phyloP scores from a whole-genome alignment of 164 flowering plant species.

The Vitis labrusca region DNA sequence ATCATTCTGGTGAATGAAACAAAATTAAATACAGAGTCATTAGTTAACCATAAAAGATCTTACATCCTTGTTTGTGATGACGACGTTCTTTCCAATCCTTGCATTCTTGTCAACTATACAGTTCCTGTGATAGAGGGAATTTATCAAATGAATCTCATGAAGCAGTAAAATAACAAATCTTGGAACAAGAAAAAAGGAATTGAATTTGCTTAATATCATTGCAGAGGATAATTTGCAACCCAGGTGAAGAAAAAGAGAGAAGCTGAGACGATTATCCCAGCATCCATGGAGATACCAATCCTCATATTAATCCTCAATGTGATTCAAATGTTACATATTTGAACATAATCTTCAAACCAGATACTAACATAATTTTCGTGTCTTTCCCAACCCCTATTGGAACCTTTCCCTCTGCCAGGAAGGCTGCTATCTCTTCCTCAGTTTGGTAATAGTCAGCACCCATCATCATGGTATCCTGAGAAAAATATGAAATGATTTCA shows the following conservation, averaged over 20 bases:
- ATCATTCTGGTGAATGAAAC: no score
- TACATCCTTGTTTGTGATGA: slow-evolving; percentile 76
- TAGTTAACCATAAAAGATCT: slow-evolving; percentile 15
- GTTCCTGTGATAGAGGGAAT: slow-evolving; percentile 34
- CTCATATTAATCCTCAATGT: no score
- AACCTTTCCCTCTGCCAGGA: slow-evolving; percentile 79
- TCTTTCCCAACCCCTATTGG: slow-evolving; percentile 80
- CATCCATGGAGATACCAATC: no score
- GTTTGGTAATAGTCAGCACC: slow-evolving; percentile 91
- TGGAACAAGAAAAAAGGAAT: no score
- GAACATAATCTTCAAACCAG: no score
- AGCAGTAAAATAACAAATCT: not conserved
- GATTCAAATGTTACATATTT: no score
- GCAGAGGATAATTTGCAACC: no score
- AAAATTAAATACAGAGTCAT: no score
- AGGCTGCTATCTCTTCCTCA: slow-evolving; percentile 74
- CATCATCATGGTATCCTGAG: slow-evolving; percentile 88
- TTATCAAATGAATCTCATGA: slow-evolving; percentile 12
- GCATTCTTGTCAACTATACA: slow-evolving; percentile 92
- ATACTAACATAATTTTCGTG: slow-evolving; percentile 61
- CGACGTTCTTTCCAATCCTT: slow-evolving; percentile 72
- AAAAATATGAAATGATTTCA: no score
- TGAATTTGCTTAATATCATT: no score
- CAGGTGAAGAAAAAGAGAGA: no score
- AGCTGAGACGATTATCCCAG: no score